Base-by-base conservation (phyloP, 2,329 filamentous ascomycete species). In the Penicillium sp. region DNA sequence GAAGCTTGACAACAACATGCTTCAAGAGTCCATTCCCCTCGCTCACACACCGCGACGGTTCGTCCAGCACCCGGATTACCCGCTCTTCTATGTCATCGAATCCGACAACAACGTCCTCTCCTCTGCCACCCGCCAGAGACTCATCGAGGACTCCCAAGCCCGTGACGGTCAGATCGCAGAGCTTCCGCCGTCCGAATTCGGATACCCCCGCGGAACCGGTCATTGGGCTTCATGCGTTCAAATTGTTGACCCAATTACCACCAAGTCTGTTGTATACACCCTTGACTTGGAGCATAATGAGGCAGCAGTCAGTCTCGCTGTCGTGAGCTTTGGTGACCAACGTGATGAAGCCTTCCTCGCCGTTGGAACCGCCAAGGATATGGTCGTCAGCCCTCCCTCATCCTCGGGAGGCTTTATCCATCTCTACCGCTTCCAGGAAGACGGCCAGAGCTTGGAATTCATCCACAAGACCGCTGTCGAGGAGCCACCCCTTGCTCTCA, bases 181-280 rank as follows among this genome's bases (percentile, higher is more conserved):
- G 10, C 79, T 94, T 2, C 86, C 90, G 0, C 84, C 91, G 1
- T 84, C 88, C 61, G 89, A 96, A 5, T 97, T 99, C 69, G 94
- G 94, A 2, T 91, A 97, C 66, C 89, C 94, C 9, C 85, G 87
- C 53, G 92, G 86, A 22, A 86, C 84, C 55, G 88, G 90, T 18
- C 89, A 93, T 60, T 99, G 94, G 94, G 91, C 94, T 39, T 97
- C 93, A 9, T 97, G 92, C 72, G 92, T 99, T 61, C 92, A 90
- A 66, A 84, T 97, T 18, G 82, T 99, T 16, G 94, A 99, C 67
- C 92, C 94, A 0, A 71, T 93, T 3, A 83, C 79, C 14, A 83
- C 88, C 45, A 92, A 94, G 65, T 74, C 77, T 3, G 87, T 96
- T 1, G 72, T 94, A 4, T 87, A 89, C 59, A 92, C 86, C 0